Evolutionary conservation across 305 asterid species (phyloP), one percentile per base, ranked within the genome.

Genomic region (Rubia balearica): DNA sequence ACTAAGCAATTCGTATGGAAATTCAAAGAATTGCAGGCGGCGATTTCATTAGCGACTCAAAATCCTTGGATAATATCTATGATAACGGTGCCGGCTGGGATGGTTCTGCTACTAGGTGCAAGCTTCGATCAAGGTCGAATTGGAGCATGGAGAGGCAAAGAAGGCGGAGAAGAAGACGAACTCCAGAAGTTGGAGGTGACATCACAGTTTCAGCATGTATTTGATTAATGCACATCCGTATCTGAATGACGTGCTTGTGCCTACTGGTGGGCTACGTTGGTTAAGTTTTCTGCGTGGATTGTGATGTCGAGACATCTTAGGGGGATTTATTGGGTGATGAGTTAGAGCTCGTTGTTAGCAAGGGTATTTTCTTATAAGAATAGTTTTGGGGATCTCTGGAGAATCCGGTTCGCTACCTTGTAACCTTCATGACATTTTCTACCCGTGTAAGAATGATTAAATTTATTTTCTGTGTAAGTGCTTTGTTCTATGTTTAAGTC

Each of bases 331-430:
- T 82, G 74, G 75, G 86, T 85, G 76, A 81, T 96, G 0, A 80
- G 75, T 48, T 81, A 85, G 83, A 95, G 97, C 14, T 91, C 94
- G 0, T 90, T 82, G 75, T 89, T 61, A 74, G 88, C 59, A 75
- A 77, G 61, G 83, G 83, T 90, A 0, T 95, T 88, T 67, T 83
- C 98, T 71, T 93, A 93, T 68, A 96, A 93, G 80, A 83, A 83
- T 70, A 91, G 98, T 75, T 88, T 72, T 90, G 96, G 96, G 91
- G 96, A 65, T 95, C 98, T 66, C 22, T 93, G 85, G 98, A 93
- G 83, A 89, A 61, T 51, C 97, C 96, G 0, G 70, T 87, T 73
- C 83, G 96, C 73, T 89, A 88, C 77, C 85, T 85, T 49, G 67
- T 88, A 7, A 88, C 95, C 12, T 83, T 87, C 81, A 67, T 88